Conservation (phyloP, 1,139 yeast species). For the Yamadazyma pseudoaaseri region DNA sequence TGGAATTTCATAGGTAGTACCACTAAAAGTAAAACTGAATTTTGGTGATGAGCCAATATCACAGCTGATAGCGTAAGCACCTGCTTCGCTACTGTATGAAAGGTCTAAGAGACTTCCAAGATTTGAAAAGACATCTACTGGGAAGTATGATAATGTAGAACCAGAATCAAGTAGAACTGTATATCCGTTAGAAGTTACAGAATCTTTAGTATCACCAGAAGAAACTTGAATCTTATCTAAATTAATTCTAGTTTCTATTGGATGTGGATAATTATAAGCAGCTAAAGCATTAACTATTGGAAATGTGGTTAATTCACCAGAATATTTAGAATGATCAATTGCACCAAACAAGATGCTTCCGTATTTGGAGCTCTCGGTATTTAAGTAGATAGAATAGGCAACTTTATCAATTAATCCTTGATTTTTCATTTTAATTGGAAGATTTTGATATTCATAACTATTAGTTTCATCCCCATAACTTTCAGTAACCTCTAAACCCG, state of each 20-base stretch:
- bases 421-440: conserved; percentile 25
- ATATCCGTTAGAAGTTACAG: conserved; percentile 16
- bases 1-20: conserved; percentile 34
- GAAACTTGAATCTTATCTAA: conserved; percentile 11
- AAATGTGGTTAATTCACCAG: conserved; percentile 28
- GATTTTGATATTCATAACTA: conserved; percentile 25
- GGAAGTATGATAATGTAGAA: conserved; percentile 33
- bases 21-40: conserved; percentile 35
- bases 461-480: not conserved
- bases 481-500: conserved; percentile 8
- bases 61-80: conserved; percentile 25
- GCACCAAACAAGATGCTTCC: conserved; percentile 52
- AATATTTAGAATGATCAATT: conserved; percentile 46
- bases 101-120: conserved; percentile 26
- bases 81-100: conserved; percentile 7
- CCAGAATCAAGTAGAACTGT: conserved; percentile 42
- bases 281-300: conserved; percentile 9
- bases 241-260: conserved; percentile 23
- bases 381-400: conserved; percentile 35
- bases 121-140: conserved; percentile 21
- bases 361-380: conserved; percentile 17
- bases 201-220: conserved; percentile 5
- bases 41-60: conserved; percentile 8
- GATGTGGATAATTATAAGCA: conserved; percentile 4
- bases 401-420: conserved; percentile 25